A percentile compares a stretch with the other conserved stretches of the same genome.
phyloP scores from a whole-genome alignment of 306 rosid species.

The Vigna unguiculata region DNA sequence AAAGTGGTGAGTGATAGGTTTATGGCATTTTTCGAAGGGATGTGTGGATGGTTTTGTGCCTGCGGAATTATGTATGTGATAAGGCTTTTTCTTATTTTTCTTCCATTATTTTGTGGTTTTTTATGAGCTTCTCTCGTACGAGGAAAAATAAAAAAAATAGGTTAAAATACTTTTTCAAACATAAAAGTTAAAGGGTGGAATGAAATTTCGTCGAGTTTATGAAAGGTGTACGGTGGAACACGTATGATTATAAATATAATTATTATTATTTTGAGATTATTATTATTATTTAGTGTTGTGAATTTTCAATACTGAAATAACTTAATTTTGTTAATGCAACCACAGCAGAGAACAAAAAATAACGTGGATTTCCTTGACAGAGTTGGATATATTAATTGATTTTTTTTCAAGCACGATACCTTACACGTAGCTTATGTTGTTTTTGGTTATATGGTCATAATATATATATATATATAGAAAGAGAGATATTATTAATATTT shows the following conservation, averaged over 20 bases:
- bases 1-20: constrained; percentile 50
- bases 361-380: background rate
- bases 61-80: constrained; percentile 54
- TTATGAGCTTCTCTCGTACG: background rate
- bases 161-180: background rate
- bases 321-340: background rate
- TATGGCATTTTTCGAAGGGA: constrained; percentile 39
- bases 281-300: background rate
- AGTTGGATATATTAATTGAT: background rate
- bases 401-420: background rate
- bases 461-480: too few relatives aligned
- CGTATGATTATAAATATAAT: background rate
- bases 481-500: too few relatives aligned
- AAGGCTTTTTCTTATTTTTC: constrained; percentile 41
- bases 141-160: background rate
- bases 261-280: background rate
- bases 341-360: too few relatives aligned
- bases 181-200: background rate
- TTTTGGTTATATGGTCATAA: background rate
- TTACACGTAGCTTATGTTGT: background rate
- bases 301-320: background rate
- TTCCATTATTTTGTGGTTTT: background rate
- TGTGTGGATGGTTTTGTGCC: constrained; percentile 78
- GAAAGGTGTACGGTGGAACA: background rate
- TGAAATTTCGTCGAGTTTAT: background rate